phyloP scores from a whole-genome alignment of 139 green algal genomes.

The Asterochloris erici region DNA sequence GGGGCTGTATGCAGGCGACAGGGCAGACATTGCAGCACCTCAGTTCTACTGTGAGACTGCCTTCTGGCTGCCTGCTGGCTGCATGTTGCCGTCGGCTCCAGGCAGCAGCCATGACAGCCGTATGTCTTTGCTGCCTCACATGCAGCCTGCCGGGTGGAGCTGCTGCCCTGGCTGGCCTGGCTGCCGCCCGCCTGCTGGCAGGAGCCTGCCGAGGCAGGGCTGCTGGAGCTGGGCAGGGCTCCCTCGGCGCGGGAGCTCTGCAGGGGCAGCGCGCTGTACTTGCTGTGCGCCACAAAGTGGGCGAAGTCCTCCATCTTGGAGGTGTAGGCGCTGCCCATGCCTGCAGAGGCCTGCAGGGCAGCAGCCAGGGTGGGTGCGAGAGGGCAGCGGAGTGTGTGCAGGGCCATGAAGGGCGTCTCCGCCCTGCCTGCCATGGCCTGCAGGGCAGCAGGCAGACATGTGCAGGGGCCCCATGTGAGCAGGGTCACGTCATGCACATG shows the following conservation, averaged over 20 bases:
- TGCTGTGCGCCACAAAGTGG: constrained; percentile 58
- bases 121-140: too few relatives aligned
- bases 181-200: background rate
- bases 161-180: background rate
- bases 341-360: constrained; percentile 15
- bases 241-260: background rate
- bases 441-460: background rate
- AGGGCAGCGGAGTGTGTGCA: background rate
- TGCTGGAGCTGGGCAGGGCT: background rate
- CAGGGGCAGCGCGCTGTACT: constrained; percentile 55
- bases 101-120: too few relatives aligned
- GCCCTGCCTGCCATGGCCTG: background rate
- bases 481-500: too few relatives aligned
- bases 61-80: too few relatives aligned
- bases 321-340: constrained; percentile 26
- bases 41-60: too few relatives aligned
- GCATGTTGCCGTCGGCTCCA: too few relatives aligned
- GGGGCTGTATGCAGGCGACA: too few relatives aligned
- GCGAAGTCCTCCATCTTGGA: constrained; percentile 81
- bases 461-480: too few relatives aligned
- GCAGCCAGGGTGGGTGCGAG: background rate
- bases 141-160: too few relatives aligned
- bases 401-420: background rate
- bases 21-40: too few relatives aligned
- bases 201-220: background rate